Percentiles rank a stretch among this genome's conserved stretches.
phyloP scores from a whole-genome alignment of 352 stramenopile genomes.

The Phytophthora melonis region DNA sequence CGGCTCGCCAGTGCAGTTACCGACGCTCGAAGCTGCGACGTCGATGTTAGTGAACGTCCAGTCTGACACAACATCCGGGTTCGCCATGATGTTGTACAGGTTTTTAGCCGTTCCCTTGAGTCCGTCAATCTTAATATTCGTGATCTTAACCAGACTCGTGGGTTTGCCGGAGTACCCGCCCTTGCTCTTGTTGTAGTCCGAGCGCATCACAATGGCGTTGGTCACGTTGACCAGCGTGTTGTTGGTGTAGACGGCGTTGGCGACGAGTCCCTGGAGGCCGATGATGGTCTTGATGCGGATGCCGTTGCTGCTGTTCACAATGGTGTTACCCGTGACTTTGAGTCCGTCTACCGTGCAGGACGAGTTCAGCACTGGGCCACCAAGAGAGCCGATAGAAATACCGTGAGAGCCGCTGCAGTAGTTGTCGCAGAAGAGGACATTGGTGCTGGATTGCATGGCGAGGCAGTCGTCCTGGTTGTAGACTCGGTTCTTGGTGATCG shows the following conservation, averaged over 20 bases:
- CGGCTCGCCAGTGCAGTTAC: background rate
- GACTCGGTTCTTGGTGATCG: background rate
- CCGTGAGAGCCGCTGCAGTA: slow-evolving; percentile 16
- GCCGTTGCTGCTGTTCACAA: slow-evolving; percentile 21
- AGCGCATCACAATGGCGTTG: slow-evolving; percentile 5
- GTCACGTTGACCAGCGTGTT: background rate
- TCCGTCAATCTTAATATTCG: background rate
- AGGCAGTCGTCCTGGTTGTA: slow-evolving; percentile 5
- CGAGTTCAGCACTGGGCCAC: background rate
- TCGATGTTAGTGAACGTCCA: background rate
- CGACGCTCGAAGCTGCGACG: background rate
- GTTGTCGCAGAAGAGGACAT: slow-evolving; percentile 4
- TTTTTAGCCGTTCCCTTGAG: background rate
- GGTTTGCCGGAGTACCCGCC: background rate
- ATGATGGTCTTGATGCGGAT: slow-evolving; percentile 8
- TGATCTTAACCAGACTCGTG: background rate
- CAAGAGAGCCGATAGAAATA: slow-evolving; percentile 17
- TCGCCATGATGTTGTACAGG: background rate
- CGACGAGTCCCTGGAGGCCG: slow-evolving; percentile 8
- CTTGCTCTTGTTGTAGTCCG: slow-evolving; percentile 5
- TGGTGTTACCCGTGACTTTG: slow-evolving; percentile 10
- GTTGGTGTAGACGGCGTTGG: background rate
- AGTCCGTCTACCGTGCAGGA: background rate
- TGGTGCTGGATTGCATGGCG: slow-evolving; percentile 2
- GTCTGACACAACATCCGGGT: background rate